Evolutionary conservation across 257 asterid species (phyloP).

Genomic region (Scutellaria baicalensis): DNA sequence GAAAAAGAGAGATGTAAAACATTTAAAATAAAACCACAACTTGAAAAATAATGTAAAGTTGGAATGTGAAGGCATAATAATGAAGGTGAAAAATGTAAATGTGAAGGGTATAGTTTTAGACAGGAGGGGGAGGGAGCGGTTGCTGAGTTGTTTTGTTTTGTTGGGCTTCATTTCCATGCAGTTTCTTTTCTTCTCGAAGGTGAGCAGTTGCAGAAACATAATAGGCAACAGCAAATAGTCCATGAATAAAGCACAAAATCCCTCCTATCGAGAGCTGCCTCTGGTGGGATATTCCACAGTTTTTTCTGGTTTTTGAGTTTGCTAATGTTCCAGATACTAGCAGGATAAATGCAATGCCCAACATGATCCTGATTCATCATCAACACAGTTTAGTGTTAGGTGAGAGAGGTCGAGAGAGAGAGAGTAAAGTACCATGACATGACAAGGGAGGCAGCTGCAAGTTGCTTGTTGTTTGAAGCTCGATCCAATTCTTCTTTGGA

Average conservation of each 20-base stretch:
- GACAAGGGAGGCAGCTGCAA: constrained; percentile 67
- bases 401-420: background rate
- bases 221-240: constrained; percentile 51
- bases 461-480: constrained; percentile 65
- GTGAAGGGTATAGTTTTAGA: background rate
- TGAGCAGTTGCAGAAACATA: constrained; percentile 47
- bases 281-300: constrained; percentile 53
- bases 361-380: constrained; percentile 28
- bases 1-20: too few species aligned
- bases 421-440: constrained; percentile 47
- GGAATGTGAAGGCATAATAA: background rate
- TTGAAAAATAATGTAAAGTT: background rate
- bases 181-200: constrained; percentile 33
- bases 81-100: background rate
- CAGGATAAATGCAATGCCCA: constrained; percentile 45
- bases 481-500: constrained; percentile 60
- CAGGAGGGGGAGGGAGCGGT: constrained; percentile 22
- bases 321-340: constrained; percentile 46
- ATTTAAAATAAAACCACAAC: background rate
- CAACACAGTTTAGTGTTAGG: background rate
- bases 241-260: constrained; percentile 56
- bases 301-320: constrained; percentile 41
- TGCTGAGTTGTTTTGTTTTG: constrained; percentile 27
- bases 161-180: constrained; percentile 16
- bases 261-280: constrained; percentile 57